Evolutionary conservation across 106 monocot genomes (phyloP).

Genomic region (Dioscorea alata): DNA sequence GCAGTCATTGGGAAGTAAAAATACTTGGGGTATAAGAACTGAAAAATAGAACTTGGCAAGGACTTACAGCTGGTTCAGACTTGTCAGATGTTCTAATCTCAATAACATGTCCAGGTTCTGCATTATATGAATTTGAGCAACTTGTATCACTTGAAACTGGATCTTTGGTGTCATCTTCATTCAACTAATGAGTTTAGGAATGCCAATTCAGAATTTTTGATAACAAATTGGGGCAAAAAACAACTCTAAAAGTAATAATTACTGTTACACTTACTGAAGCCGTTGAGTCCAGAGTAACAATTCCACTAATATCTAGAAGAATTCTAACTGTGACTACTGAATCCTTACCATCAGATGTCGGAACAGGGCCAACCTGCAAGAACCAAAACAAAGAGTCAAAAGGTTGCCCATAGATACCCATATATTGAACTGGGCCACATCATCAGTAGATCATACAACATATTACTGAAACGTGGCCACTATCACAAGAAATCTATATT

Average conservation of each 20-base stretch:
- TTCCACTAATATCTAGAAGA: slow-evolving; percentile 64
- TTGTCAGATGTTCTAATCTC: slow-evolving; percentile 18
- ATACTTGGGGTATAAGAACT: not conserved
- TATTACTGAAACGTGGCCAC: not conserved
- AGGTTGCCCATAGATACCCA: no score
- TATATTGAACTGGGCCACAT: not conserved
- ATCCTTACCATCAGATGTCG: slow-evolving; percentile 30
- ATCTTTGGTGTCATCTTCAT: slow-evolving; percentile 47
- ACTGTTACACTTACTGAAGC: slow-evolving; percentile 37
- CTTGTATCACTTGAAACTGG: slow-evolving; percentile 4
- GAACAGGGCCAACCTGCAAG: slow-evolving; percentile 65
- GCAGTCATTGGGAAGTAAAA: not conserved
- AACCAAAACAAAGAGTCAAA: not conserved
- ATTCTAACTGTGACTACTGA: slow-evolving; percentile 60
- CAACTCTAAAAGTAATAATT: not conserved
- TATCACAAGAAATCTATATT: not conserved
- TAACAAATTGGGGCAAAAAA: not conserved
- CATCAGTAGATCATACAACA: not conserved
- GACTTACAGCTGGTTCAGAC: slow-evolving; percentile 19
- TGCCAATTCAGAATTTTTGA: slow-evolving; percentile 14
- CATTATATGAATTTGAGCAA: slow-evolving; percentile 14
- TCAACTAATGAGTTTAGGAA: slow-evolving; percentile 46
- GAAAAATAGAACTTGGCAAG: not conserved
- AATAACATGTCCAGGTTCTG: slow-evolving; percentile 15
- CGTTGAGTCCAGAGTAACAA: slow-evolving; percentile 49